phyloP scores from a whole-genome alignment of 2,329 filamentous ascomycete species.

The Ophioceras dolichostomum region DNA sequence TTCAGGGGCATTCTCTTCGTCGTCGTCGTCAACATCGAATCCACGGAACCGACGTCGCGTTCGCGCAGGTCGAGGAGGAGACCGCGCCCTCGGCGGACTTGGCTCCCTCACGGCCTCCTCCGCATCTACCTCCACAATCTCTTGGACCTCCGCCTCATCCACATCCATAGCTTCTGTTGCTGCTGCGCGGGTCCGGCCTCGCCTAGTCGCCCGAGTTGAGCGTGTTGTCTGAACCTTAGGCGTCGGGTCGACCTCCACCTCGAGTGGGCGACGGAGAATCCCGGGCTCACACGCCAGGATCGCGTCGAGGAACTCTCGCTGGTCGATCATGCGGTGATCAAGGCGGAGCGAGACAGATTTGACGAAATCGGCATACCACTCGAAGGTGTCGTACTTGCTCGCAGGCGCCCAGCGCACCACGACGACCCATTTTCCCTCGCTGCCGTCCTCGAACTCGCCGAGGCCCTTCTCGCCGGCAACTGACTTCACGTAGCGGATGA shows the following conservation, averaged over 20 bases:
- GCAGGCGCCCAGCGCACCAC: constrained; percentile 57
- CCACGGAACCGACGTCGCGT: constrained; percentile 52
- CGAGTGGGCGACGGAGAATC: constrained; percentile 55
- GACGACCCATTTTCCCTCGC: constrained; percentile 59
- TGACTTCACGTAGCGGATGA: constrained; percentile 64
- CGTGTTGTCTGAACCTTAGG: constrained; percentile 10
- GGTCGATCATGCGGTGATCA: constrained; percentile 73
- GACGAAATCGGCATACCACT: constrained; percentile 61
- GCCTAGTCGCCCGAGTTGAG: background rate
- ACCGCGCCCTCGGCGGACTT: background rate
- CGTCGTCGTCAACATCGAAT: constrained; percentile 43
- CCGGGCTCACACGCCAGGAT: constrained; percentile 72
- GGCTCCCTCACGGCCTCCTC: constrained; percentile 1
- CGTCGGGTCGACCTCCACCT: constrained; percentile 28
- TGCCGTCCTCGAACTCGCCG: constrained; percentile 50
- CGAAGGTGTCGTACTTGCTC: constrained; percentile 36
- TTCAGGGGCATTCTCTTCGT: constrained; percentile 11
- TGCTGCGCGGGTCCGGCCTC: background rate
- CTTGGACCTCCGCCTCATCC: constrained; percentile 10
- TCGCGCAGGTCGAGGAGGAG: constrained; percentile 2
- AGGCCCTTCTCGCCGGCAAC: constrained; percentile 63
- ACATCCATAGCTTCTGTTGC: constrained; percentile 11
- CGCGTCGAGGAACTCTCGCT: constrained; percentile 84
- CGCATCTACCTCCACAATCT: constrained; percentile 9
- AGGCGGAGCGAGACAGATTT: constrained; percentile 57